Base-by-base conservation (phyloP, 495 filamentous ascomycete genomes). In the Neurospora pannonica region DNA sequence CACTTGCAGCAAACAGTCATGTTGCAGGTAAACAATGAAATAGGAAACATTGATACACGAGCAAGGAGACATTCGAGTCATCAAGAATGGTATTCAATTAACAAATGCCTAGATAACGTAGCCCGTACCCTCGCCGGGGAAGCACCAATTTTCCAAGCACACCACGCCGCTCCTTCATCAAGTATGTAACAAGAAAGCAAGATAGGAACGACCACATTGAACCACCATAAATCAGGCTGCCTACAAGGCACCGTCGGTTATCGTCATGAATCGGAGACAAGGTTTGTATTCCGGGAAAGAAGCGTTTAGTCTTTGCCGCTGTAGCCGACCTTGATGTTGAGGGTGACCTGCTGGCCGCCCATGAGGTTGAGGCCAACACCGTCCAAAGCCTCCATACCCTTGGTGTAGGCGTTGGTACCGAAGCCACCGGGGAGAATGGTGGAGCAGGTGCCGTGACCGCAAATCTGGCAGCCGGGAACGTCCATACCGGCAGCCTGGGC, bases 331-430 rank as follows among this genome's bases (percentile, higher is more conserved):
- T 69, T 21, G 73, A 82, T 74, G 38, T 72, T 31, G 38, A 82
- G 73, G 54, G 31, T 40, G 72, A 71, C 46, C 19, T 40, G 34
- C 13, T 43, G 28, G 71, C 76, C 77, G 60, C 75, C 13, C 11
- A 38, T 6, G 48, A 81, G 70, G 81, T 84, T 83, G 74, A 82
- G 78, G 40, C 82, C 82, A 70, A 82, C 72, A 67, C 81, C 82
- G 71, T 83, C 80, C 5, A 71, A 31, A 42, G 73, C 79, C 78
- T 82, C 81, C 75, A 79, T 79, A 71, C 81, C 82, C 54, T 73
- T 77, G 72, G 77, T 77, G 78, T 82, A 84, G 69, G 81, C 81
- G 77, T 84, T 82, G 67, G 38, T 71, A 69, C 76, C 81, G 11
- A n/a, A 31, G 75, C 81, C 82, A 75, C 78, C 79, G 75, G 78